Base-by-base conservation (phyloP, 2,329 filamentous ascomycete species). In the Fusarium buharicum region DNA sequence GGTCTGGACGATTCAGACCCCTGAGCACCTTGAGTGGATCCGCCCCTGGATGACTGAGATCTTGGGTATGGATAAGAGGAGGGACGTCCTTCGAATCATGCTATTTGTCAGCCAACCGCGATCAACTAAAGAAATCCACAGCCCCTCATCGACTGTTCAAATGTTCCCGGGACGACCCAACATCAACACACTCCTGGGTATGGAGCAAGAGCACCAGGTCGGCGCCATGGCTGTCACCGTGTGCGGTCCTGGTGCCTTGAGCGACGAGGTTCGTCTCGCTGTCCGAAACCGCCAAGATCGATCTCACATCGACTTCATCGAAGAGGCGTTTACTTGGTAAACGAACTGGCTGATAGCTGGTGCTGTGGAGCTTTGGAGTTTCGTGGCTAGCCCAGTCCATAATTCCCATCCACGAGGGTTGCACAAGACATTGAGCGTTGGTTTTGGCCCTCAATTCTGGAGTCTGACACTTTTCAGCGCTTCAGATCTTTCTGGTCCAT, bases 121-220 rank as follows among this genome's bases (percentile, higher is more conserved):
- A 36, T 90, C 87, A 43, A 92, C 88, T 40, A 92, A 92, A 80
- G 90, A 93, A 75, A 92, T 93, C 50, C 89, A 92, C 79, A 90
- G 87, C 67, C 90, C 90, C 3, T 90, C 86, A 31, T 84, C 88
- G 1, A 92, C 88, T 16, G 90, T 94, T 12, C 90, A 93, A 74
- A 93, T 93, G 90, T 92, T 92, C 81, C 90, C 90, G 5, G 90
- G 90, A 14, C 82, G 90, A 67, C 90, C 90, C 16, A 91, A 92
- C 73, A 87, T 92, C 48, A 84, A 88, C 63, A 90, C 89, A 1
- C 80, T 93, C 14, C 79, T 93, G 57, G 84, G 87, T 51, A 86
- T 87, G 69, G 90, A 93, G 80, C 88, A 91, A 79, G 87, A 90
- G 76, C 83, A 86, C 69, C 89, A 91, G 70, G 79, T 93, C 44